Evolutionary conservation across 2,329 filamentous ascomycete genomes (phyloP).

Genomic region (Colletotrichum sojae): DNA sequence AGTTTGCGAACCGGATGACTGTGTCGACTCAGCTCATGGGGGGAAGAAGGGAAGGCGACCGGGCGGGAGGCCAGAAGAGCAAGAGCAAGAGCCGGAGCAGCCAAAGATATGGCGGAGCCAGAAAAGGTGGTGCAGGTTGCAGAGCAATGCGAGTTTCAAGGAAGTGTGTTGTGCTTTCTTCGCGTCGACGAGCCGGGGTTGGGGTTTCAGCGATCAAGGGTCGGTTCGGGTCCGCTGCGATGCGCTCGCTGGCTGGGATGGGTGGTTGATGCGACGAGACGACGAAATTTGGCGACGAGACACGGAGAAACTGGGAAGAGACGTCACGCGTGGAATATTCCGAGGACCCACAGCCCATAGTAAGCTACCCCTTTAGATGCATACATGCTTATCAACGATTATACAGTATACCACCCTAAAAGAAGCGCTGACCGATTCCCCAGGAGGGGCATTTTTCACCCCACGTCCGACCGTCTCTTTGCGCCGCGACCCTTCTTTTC

Average conservation of each 20-base stretch:
- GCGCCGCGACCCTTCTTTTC: conserved; percentile 20
- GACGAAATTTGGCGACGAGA: conserved; percentile 26
- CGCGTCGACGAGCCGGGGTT: conserved; percentile 1
- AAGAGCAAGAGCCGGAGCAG: neutral
- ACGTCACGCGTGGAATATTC: conserved; percentile 33
- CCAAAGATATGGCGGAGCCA: conserved; percentile 19
- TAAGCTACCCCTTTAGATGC: no score
- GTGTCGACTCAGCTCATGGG: conserved; percentile 42
- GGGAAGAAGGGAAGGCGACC: conserved; percentile 19
- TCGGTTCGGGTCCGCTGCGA: conserved; percentile 11
- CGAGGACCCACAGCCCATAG: conserved; percentile 1
- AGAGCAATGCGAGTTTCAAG: conserved; percentile 13
- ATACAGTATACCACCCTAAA: conserved; percentile 3
- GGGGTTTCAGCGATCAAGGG: conserved; percentile 35
- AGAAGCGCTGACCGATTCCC: conserved; percentile 28
- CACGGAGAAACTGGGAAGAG: conserved; percentile 33
- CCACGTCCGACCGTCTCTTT: conserved; percentile 31
- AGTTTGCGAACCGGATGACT: conserved; percentile 44
- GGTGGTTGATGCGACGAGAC: conserved; percentile 32
- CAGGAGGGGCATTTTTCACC: conserved; percentile 43
- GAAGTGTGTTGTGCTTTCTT: conserved; percentile 9
- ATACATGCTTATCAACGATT: no score
- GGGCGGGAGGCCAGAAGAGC: conserved; percentile 25
- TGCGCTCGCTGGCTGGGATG: conserved; percentile 22
- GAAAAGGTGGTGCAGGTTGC: neutral